Evolutionary conservation across 768 basidiomycete genomes (phyloP), one percentile per base, ranked within the genome.

Genomic region (Pleurotus cornucopiae): DNA sequence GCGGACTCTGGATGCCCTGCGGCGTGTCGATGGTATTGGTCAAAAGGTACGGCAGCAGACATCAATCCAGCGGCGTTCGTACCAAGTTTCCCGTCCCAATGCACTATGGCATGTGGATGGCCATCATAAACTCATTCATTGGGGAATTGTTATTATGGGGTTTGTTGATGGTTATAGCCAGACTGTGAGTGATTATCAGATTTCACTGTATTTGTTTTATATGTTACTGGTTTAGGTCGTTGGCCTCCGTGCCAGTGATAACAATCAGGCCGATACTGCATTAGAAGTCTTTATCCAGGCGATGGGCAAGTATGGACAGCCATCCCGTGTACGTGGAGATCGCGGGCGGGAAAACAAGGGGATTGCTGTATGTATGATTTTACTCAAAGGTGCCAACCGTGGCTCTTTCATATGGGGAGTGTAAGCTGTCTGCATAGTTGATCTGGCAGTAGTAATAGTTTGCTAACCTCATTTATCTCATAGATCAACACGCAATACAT

Each of bases 391-490:
- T 1, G 57, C 61, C 0, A 65, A 69, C 34, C 54, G 66, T 11
- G 70, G 58, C 3, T 65, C 62, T 16, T 73, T 73, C 47, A 69
- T 73, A 45, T 73, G 72, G 71, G 73, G 73, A 46, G 13, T 16
- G 41, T 44, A 44, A 30, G 26, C 26, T 9, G 26, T 30, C 26
- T 30, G 26, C 26, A 30, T 30, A 30, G 26, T 5, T 30, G 26
- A 30, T 30, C 26, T 30, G 26, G 6, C 2, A 7, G 6, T 30
- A 30, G 26, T 30, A 5, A 30, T 30, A 30, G 26, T 30, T 30
- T 30, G 26, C 26, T 30, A 30, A 30, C 26, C 5, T 30, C 26
- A 30, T 30, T 30, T 30, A 30, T 30, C 26, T 30, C 41, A 44
- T 25, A 68, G 66, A 7, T 75, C 68, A 0, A 73, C 69, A 0